These are phyloP conservation scores for Paragyromitra xinjiangensis DNA, from an alignment of 495 filamentous ascomycete species.

Conservation along the genomic window DNA sequence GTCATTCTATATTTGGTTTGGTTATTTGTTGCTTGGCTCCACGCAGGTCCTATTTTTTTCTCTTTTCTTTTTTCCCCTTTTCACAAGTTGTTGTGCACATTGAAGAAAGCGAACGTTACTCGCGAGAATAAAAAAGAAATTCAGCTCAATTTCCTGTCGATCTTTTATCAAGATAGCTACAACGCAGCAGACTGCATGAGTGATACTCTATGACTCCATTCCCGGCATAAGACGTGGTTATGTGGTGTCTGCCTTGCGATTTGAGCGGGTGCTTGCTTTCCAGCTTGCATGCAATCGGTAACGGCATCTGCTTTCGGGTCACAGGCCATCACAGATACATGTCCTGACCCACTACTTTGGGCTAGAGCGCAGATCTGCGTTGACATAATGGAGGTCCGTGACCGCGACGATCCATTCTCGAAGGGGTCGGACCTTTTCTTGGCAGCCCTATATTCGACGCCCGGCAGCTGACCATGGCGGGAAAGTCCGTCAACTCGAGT, in stretches of 20 bases:
- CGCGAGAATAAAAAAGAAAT: constrained; percentile 22
- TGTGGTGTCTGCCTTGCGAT: constrained; percentile 23
- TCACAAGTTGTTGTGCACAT: background rate
- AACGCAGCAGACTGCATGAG: constrained; percentile 33
- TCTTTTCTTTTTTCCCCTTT: background rate
- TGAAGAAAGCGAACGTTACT: constrained; percentile 1
- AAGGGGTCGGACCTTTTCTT: constrained; percentile 4
- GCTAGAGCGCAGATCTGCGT: constrained; percentile 2
- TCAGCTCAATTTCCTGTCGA: constrained; percentile 14
- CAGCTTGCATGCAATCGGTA: background rate
- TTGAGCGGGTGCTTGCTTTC: background rate
- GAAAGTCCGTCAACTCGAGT: constrained; percentile 10
- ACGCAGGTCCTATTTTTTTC: constrained; percentile 36
- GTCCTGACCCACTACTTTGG: constrained; percentile 3
- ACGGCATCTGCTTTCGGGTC: constrained; percentile 8
- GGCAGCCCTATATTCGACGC: constrained; percentile 18
- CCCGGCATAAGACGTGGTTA: constrained; percentile 22
- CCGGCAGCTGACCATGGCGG: constrained; percentile 10
- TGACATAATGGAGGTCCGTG: constrained; percentile 20
- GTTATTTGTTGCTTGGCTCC: constrained; percentile 25
- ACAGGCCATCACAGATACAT: background rate
- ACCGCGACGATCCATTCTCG: constrained; percentile 25
- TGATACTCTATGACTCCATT: constrained; percentile 43
- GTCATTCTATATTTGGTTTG: constrained; percentile 37
- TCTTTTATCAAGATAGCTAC: constrained; percentile 19